phyloP scores from a whole-genome alignment of 1,139 yeast species.

The Pichia sp. region DNA sequence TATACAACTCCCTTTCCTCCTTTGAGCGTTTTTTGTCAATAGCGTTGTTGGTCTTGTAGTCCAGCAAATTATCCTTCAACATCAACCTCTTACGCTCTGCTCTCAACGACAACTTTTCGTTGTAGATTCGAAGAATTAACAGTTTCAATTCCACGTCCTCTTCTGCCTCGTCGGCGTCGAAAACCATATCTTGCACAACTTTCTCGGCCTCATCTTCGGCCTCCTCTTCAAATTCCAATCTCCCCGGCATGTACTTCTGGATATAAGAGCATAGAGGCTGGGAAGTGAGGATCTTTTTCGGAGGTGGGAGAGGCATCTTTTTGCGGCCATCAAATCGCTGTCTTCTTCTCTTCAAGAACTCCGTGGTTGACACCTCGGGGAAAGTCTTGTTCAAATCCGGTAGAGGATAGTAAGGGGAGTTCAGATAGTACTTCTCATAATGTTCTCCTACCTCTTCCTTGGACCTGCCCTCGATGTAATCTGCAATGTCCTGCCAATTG shows the following conservation, averaged over 20 bases:
- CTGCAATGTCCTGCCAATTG: conserved; percentile 96
- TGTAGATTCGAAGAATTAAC: conserved; percentile 82
- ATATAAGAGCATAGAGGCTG: conserved; percentile 96
- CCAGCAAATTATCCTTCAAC: conserved; percentile 71
- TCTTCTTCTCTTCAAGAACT: conserved; percentile 66
- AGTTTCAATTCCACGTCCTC: conserved; percentile 86
- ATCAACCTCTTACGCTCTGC: conserved; percentile 87
- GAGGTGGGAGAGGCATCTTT: conserved; percentile 65
- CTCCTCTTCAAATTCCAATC: conserved; percentile 93
- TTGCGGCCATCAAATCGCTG: conserved; percentile 65
- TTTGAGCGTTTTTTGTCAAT: conserved; percentile 76
- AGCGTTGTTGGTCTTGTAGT: conserved; percentile 75
- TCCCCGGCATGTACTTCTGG: conserved; percentile 98
- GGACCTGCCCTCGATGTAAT: conserved; percentile 87
- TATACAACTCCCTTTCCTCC: conserved; percentile 81
- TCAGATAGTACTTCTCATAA: conserved; percentile 65
- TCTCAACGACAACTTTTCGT: conserved; percentile 81
- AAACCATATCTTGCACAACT: conserved; percentile 89
- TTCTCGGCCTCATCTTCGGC: conserved; percentile 96
- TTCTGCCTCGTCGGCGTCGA: conserved; percentile 87
- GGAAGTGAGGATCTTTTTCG: conserved; percentile 82
- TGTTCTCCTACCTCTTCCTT: conserved; percentile 89
- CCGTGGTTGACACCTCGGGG: conserved; percentile 55
- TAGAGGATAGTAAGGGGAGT: conserved; percentile 70
- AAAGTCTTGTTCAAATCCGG: conserved; percentile 76